Evolutionary conservation across 1,284 basidiomycete genomes (phyloP).

Genomic region (Hortiboletus rubellus): DNA sequence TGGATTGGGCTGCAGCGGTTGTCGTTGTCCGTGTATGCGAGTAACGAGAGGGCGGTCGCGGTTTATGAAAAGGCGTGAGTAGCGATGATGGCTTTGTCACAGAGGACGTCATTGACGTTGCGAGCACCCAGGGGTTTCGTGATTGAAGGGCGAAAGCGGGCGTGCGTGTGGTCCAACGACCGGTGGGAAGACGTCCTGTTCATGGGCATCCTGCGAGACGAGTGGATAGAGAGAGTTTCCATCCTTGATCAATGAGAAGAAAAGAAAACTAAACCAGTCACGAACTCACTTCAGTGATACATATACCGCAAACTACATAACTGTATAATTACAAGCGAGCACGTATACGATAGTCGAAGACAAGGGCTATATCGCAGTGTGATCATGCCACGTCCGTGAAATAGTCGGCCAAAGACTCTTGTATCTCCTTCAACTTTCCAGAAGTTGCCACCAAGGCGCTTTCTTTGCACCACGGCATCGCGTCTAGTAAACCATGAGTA

Average conservation of each 20-base stretch:
- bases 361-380: not conserved
- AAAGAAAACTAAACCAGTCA: not conserved
- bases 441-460: conserved; percentile 35
- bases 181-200: conserved; percentile 30
- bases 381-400: conserved; percentile 37
- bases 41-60: conserved; percentile 33
- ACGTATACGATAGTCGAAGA: conserved; percentile 6
- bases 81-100: not conserved
- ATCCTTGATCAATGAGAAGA: conserved; percentile 22
- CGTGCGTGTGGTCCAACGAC: conserved; percentile 30
- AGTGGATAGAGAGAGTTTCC: conserved; percentile 30
- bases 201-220: conserved; percentile 36
- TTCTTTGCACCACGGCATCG: conserved; percentile 42
- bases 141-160: conserved; percentile 33
- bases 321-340: conserved; percentile 8
- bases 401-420: conserved; percentile 40
- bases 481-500: conserved; percentile 40
- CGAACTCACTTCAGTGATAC: conserved; percentile 3
- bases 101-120: not conserved
- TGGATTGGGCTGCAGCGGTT: conserved; percentile 38
- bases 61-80: conserved; percentile 39
- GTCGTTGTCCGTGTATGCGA: conserved; percentile 31
- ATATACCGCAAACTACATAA: not conserved
- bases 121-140: conserved; percentile 27
- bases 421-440: conserved; percentile 39